These are phyloP conservation scores for Leptographium flavum DNA, from an alignment of 2,329 filamentous ascomycete genomes.

Conservation along the genomic window DNA sequence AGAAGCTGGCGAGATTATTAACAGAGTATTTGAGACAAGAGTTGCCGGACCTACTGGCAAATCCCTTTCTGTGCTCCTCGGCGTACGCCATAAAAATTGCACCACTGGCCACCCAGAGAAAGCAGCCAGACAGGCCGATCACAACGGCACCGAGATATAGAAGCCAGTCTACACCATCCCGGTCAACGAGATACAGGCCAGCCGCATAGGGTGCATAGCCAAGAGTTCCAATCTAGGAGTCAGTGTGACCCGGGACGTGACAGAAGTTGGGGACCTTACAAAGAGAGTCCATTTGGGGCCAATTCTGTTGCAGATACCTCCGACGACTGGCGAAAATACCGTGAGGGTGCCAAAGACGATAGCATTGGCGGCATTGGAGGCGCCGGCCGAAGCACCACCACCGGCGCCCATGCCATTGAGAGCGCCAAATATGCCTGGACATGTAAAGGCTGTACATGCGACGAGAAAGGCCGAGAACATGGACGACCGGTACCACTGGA, in stretches of 20 bases:
- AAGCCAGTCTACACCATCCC: constrained; percentile 1
- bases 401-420: constrained; percentile 14
- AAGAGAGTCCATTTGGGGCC: constrained; percentile 4
- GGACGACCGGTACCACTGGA: constrained; percentile 3
- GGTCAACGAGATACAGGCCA: constrained; percentile 4
- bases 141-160: constrained; percentile 20
- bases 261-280: not conserved
- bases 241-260: too few species aligned
- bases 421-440: constrained; percentile 15
- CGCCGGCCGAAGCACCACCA: constrained; percentile 7
- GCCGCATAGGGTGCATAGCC: constrained; percentile 5
- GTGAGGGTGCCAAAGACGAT: constrained; percentile 4
- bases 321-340: not conserved
- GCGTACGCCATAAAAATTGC: constrained; percentile 10
- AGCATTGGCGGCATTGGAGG: constrained; percentile 6
- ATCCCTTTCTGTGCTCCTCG: constrained; percentile 9
- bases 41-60: constrained; percentile 1
- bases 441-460: constrained; percentile 17
- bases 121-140: constrained; percentile 8
- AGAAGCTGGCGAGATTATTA: constrained; percentile 1
- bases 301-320: constrained; percentile 1
- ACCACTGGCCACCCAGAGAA: constrained; percentile 9
- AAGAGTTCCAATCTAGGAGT: constrained; percentile 3
- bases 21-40: too few species aligned
- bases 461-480: constrained; percentile 5